A percentile compares a stretch with the other conserved stretches of the same genome.
These are phyloP conservation scores for Rhodotorula sp. DNA, from an alignment of 1,284 basidiomycete genomes.

Conservation along the genomic window DNA sequence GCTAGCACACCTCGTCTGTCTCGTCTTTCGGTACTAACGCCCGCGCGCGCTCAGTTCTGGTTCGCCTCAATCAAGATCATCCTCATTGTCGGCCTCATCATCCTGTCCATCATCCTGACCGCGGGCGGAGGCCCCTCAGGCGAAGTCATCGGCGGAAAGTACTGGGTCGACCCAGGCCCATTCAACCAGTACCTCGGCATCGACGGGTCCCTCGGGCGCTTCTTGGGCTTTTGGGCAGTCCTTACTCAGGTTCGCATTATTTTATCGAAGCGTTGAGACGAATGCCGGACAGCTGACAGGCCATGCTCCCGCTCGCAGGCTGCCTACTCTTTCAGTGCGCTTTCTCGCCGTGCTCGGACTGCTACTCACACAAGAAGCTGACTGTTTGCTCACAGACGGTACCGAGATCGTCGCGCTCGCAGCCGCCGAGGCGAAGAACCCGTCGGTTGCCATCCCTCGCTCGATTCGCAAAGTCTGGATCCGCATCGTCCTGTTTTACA, in stretches of 20 bases:
- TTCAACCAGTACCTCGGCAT: constrained; percentile 49
- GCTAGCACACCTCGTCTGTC: too few relatives aligned
- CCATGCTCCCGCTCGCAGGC: constrained; percentile 50
- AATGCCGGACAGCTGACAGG: neutral
- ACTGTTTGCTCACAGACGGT: neutral
- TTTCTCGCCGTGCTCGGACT: too few relatives aligned
- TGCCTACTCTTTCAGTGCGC: constrained; percentile 70
- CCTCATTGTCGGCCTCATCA: constrained; percentile 60
- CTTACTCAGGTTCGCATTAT: neutral
- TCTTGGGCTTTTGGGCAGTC: constrained; percentile 38
- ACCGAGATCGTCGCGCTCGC: constrained; percentile 71
- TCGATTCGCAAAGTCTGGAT: constrained; percentile 68
- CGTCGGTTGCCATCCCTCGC: constrained; percentile 62
- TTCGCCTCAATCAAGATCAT: constrained; percentile 61
- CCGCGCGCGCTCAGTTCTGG: constrained; percentile 58
- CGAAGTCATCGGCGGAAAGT: constrained; percentile 35
- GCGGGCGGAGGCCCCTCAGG: constrained; percentile 48
- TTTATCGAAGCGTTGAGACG: neutral
- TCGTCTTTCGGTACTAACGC: constrained; percentile 46
- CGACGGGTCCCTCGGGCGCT: constrained; percentile 52
- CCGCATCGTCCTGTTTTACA: constrained; percentile 72
- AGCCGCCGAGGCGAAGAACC: constrained; percentile 57
- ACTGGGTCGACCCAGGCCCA: constrained; percentile 40
- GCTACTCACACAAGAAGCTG: neutral
- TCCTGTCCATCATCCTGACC: constrained; percentile 58